These are phyloP conservation scores for Lentinula novae-zelandiae DNA, from an alignment of 1,284 basidiomycete species.

Conservation along the genomic window DNA sequence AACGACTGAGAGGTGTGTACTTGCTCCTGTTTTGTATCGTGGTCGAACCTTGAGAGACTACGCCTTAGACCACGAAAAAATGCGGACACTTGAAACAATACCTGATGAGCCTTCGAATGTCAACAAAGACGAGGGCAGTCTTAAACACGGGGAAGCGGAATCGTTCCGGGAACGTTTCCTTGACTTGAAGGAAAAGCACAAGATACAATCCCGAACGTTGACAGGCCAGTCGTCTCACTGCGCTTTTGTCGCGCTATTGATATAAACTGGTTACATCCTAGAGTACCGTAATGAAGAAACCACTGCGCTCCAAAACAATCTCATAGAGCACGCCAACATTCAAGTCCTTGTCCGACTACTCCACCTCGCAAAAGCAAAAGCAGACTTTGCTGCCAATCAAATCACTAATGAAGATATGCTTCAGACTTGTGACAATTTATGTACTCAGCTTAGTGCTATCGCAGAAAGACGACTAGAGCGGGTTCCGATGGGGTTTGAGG, in stretches of 20 bases:
- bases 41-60: not conserved
- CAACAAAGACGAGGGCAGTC: not conserved
- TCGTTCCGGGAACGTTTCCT: not conserved
- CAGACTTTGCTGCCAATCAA: not conserved
- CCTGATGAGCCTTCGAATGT: not conserved
- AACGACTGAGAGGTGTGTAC: not conserved
- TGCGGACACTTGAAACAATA: not conserved
- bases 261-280: not conserved
- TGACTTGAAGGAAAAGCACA: not conserved
- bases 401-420: not conserved
- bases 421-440: not conserved
- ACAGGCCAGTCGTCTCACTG: not conserved
- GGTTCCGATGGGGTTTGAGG: constrained; percentile 8
- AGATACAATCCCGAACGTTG: not conserved
- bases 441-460: not conserved
- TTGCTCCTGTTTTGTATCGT: not conserved
- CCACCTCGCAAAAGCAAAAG: not conserved
- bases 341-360: not conserved
- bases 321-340: constrained; percentile 3
- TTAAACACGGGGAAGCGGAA: not conserved
- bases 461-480: not conserved
- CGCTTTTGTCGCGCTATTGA: not conserved
- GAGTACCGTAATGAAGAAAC: not conserved
- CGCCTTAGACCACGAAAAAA: not conserved
- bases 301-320: not conserved